phyloP scores from a whole-genome alignment of 129 eudicot species.

The Saussurea involucrata region DNA sequence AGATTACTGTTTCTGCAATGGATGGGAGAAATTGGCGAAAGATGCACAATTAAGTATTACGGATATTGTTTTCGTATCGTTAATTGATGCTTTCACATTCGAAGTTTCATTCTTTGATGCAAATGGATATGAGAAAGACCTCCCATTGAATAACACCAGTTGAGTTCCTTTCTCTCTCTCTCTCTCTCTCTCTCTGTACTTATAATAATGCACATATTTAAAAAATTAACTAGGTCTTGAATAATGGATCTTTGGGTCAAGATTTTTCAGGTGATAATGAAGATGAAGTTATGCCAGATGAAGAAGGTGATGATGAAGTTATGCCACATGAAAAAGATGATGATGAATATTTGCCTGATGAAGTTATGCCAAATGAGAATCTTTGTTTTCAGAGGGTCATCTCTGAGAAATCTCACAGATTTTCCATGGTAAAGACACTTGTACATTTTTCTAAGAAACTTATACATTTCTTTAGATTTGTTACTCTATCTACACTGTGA shows the following conservation, averaged over 20 bases:
- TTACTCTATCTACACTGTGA: neutral
- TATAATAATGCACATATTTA: neutral
- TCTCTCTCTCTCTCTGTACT: neutral
- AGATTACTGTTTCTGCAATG: constrained; percentile 26
- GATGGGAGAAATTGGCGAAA: constrained; percentile 25
- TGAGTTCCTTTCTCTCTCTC: constrained; percentile 10
- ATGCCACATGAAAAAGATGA: too few species aligned
- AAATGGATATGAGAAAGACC: constrained; percentile 24
- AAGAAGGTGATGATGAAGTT: neutral
- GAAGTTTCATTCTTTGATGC: constrained; percentile 3
- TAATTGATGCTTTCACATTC: constrained; percentile 17
- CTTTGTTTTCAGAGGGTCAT: constrained; percentile 12
- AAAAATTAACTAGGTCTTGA: neutral
- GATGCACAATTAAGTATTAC: constrained; percentile 9
- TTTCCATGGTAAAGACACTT: constrained; percentile 4
- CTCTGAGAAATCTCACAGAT: neutral
- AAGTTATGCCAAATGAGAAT: neutral
- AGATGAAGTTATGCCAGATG: neutral
- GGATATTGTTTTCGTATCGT: constrained; percentile 20
- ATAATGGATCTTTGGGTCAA: neutral
- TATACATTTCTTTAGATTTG: neutral
- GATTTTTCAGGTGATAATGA: constrained; percentile 21
- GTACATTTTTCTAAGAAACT: neutral
- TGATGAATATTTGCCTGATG: neutral
- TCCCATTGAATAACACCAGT: constrained; percentile 17